A percentile compares a stretch with the other conserved stretches of the same genome.
Conservation (phyloP, 176 grass and related monocot genomes). For the maize (Zea mays) region DNA sequence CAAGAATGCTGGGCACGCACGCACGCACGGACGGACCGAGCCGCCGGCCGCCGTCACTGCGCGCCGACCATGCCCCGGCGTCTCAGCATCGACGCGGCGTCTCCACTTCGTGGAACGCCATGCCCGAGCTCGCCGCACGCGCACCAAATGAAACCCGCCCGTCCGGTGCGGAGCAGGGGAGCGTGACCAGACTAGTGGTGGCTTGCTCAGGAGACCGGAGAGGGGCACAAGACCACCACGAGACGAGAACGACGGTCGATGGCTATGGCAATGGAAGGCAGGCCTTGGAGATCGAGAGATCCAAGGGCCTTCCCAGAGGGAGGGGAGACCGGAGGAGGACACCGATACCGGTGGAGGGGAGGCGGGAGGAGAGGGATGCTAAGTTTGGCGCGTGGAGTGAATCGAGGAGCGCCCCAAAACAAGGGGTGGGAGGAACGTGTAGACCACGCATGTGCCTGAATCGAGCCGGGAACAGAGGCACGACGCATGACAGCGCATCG, state of each 20-base stretch:
- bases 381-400: conserved; percentile 27
- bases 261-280: conserved; percentile 33
- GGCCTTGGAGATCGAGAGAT: conserved; percentile 54
- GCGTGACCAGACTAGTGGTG: not conserved
- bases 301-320: conserved; percentile 49
- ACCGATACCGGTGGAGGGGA: conserved; percentile 33
- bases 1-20: not conserved
- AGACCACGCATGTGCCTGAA: conserved; percentile 30
- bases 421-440: conserved; percentile 30
- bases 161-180: not conserved
- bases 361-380: conserved; percentile 27
- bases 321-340: conserved; percentile 34
- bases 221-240: not conserved
- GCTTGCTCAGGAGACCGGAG: not conserved
- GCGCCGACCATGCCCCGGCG: conserved; percentile 24
- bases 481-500: not conserved
- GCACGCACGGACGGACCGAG: conserved; percentile 16
- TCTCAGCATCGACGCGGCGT: conserved; percentile 31
- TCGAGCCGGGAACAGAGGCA: not conserved
- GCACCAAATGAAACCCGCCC: too few relatives aligned
- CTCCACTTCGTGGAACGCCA: conserved; percentile 35
- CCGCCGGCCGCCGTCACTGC: conserved; percentile 31
- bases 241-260: not conserved
- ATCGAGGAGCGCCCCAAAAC: conserved; percentile 24
- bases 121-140: not conserved